A percentile compares a stretch with the other conserved stretches of the same genome.
Evolutionary conservation across 1,284 basidiomycete species (phyloP).

Genomic region (Fomitopsis schrenkii): DNA sequence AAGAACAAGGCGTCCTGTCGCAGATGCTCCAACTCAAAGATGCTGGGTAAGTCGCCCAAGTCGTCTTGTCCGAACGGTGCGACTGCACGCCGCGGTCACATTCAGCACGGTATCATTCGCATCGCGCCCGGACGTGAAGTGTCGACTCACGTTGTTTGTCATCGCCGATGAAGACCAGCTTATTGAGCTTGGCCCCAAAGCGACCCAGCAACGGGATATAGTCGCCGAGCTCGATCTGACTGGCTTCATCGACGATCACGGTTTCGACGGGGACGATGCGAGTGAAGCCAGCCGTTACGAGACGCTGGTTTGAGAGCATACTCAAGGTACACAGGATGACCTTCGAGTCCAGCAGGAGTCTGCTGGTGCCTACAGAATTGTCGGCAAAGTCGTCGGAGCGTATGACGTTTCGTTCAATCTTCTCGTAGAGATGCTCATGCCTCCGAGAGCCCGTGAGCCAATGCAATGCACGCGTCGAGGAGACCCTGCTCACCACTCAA

Average conservation of each 20-base stretch:
- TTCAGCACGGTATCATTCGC: neutral
- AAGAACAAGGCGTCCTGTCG: slow-evolving; percentile 32
- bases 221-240: slow-evolving; percentile 41
- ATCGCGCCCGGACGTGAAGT: neutral
- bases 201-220: slow-evolving; percentile 33
- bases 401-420: slow-evolving; percentile 41
- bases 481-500: slow-evolving; percentile 46
- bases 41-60: slow-evolving; percentile 34
- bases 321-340: slow-evolving; percentile 67
- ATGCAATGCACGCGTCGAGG: no score
- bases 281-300: slow-evolving; percentile 15
- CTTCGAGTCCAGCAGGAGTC: slow-evolving; percentile 32
- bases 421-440: slow-evolving; percentile 66
- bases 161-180: slow-evolving; percentile 43
- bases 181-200: slow-evolving; percentile 25
- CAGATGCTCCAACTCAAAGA: slow-evolving; percentile 46
- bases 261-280: slow-evolving; percentile 35
- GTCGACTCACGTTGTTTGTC: slow-evolving; percentile 38
- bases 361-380: slow-evolving; percentile 11
- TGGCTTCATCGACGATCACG: slow-evolving; percentile 45
- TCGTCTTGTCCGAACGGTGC: slow-evolving; percentile 44
- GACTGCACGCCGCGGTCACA: slow-evolving; percentile 26
- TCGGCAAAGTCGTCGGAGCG: slow-evolving; percentile 41
- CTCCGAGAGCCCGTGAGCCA: slow-evolving; percentile 30
- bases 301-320: slow-evolving; percentile 52